Evolutionary conservation across 2,329 filamentous ascomycete genomes (phyloP), one percentile per base, ranked within the genome.

Genomic region (Colletotrichum aenigma): DNA sequence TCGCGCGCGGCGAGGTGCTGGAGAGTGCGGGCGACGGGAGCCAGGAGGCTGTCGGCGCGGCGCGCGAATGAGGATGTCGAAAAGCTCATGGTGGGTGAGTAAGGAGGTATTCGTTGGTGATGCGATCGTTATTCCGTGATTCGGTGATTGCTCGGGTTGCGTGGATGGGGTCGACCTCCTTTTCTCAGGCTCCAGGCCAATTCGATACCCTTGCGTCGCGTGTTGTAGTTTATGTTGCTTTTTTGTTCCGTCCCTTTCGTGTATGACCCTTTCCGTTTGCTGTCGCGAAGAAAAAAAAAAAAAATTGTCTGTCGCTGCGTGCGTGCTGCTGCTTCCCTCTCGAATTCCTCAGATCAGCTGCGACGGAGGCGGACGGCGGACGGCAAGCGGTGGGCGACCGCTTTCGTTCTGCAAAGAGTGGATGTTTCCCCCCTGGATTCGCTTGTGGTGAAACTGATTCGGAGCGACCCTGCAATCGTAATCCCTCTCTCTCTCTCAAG

Each of bases 361-460:
- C 55, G 55, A 30, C 21, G 62, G 64, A 26, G 52, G 38, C 6
- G 12, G 60, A 28, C 24, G 24, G 24, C 21, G 28, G 24, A 28
- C 18, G 28, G 28, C 28, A 26, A 26, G 70, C 28, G 28, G 70
- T 60, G 70, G 52, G 70, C 38, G 52, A 28, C 38, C 38, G 36
- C 38, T 43, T 28, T 61, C 58, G 32, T 69, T 58, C 55, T 61
- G 32, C 58, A 75, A 58, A 43, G 70, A 73, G 70, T 75, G 70
- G 70, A 73, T 64, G 26, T 75, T 68, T 73, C 55, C 62, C 71
- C 73, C 64, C 70, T 71, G 70, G 71, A 55, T 52, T 75, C 73
- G 73, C 21, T 75, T 73, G 58, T 24, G 70, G 66, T 73, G 48
- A 73, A 73, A 73, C 73, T 43, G 73, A 69, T 75, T 65, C 18